Conservation (phyloP, 2,329 filamentous ascomycete species). For the Zymoseptoria passerinii region DNA sequence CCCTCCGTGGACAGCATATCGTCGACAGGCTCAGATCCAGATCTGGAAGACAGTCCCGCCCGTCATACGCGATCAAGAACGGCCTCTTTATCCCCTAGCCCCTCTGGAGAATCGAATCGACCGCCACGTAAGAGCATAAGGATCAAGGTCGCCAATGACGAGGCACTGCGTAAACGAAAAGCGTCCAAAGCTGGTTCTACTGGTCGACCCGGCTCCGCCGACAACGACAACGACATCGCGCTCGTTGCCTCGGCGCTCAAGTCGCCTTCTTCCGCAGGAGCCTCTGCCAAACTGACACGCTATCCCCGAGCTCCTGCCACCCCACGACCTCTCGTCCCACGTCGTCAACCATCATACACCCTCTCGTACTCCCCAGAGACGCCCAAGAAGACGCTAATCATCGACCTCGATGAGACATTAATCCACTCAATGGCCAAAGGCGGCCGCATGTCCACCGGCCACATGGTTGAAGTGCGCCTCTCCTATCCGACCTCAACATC, state of each 20-base stretch:
- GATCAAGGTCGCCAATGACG: slow-evolving; percentile 81
- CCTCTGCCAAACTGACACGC: slow-evolving; percentile 58
- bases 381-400: slow-evolving; percentile 83
- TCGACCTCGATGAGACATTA: slow-evolving; percentile 93
- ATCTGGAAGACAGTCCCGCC: slow-evolving; percentile 41
- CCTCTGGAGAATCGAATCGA: slow-evolving; percentile 38
- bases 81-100: slow-evolving; percentile 8
- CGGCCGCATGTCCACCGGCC: slow-evolving; percentile 86
- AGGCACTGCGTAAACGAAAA: slow-evolving; percentile 64
- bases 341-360: slow-evolving; percentile 80
- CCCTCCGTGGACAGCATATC: slow-evolving; percentile 31
- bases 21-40: slow-evolving; percentile 53
- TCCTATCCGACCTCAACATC: slow-evolving; percentile 16
- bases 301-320: slow-evolving; percentile 87
- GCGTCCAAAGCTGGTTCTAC: slow-evolving; percentile 48
- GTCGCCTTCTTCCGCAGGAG: slow-evolving; percentile 78
- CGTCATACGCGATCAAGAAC: slow-evolving; percentile 59
- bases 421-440: slow-evolving; percentile 98
- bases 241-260: slow-evolving; percentile 69
- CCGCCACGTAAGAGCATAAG: slow-evolving; percentile 72
- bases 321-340: slow-evolving; percentile 80
- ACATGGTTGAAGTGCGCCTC: slow-evolving; percentile 84
- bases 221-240: slow-evolving; percentile 36
- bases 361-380: slow-evolving; percentile 45
- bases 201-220: slow-evolving; percentile 4